Evolutionary conservation across 169 alveolate genomes (phyloP).

Genomic region (Plasmodium coatneyi): DNA sequence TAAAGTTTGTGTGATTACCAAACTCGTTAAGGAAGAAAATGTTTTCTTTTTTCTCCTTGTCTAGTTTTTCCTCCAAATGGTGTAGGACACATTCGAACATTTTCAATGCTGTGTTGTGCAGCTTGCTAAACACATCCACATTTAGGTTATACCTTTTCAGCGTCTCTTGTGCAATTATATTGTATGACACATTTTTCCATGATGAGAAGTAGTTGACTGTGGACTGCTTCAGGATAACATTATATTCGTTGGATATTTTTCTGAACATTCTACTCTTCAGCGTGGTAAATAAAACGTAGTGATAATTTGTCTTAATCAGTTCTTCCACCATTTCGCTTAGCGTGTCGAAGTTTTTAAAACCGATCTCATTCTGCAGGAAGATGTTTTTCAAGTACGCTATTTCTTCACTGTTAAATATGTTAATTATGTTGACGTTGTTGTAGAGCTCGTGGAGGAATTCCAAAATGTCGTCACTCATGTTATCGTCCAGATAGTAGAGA

Average conservation of each 20-base stretch:
- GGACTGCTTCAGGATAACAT: conserved; percentile 49
- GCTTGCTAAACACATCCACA: conserved; percentile 45
- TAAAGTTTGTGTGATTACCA: conserved; percentile 9
- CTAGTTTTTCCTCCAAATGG: conserved; percentile 26
- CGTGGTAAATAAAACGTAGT: conserved; percentile 64
- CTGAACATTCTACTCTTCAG: conserved; percentile 50
- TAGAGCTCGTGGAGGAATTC: conserved; percentile 68
- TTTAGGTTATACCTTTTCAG: conserved; percentile 32
- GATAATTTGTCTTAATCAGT: conserved; percentile 64
- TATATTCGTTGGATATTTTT: conserved; percentile 67
- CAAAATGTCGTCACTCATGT: conserved; percentile 61
- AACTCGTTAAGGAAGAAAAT: conserved; percentile 23
- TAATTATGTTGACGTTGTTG: conserved; percentile 60
- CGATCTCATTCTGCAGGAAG: conserved; percentile 49
- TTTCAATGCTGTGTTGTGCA: conserved; percentile 50
- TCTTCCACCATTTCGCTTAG: conserved; percentile 55
- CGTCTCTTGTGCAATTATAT: conserved; percentile 62
- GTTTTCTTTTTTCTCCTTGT: conserved; percentile 16
- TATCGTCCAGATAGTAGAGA: conserved; percentile 61
- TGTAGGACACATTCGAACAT: conserved; percentile 20
- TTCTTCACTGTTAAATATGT: conserved; percentile 73
- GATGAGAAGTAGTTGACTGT: conserved; percentile 64
- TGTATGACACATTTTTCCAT: conserved; percentile 65
- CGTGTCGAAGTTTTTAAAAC: conserved; percentile 40
- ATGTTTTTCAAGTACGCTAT: conserved; percentile 61